Base-by-base conservation (phyloP, 106 monocot genomes). In the Triglochin maritima region DNA sequence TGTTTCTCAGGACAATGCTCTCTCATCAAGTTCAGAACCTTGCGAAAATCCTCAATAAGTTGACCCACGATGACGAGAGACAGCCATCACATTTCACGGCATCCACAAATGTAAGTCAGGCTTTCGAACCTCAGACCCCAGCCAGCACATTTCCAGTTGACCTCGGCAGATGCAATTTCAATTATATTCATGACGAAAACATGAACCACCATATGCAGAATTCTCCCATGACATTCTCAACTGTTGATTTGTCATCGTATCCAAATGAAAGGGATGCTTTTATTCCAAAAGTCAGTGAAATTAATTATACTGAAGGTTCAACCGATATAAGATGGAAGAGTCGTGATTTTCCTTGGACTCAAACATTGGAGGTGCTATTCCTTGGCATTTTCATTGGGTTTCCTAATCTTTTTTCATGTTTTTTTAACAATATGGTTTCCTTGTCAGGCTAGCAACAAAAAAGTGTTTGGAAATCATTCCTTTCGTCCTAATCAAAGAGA, bases 401-500 rank as follows among this genome's bases (percentile, higher is more conserved):
- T 57, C 48, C 1, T 66, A 47, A 59, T 75, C 17, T 53, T 72
- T 53, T 29, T 72, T 10, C 74, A 14, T 42, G 11, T 59, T 48
- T 49, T 41, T 41, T 29, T 29, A 1, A 29, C 29, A 29, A 29
- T 29, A 29, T 29, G 29, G 29, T 29, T 29, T 29, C 29, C 29
- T 14, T 58, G 1, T 17, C 58, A 98, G 98, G 76, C 72, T 7
- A 86, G 81, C 70, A 98, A 98, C 76, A 89, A 61, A 74, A 98
- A 80, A 68, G 86, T 92, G 6, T 98, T 98, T 92, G 98, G 98
- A 52, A 98, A 98, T 75, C 88, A 82, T 64, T 92, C 92, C 17
- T 98, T 98, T 55, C 91, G 98, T 17, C 98, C 90, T 42, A 98
- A 92, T 78, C 98, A 98, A 74, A 79, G 88, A 74, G 98, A 98